A percentile compares a stretch with the other conserved stretches of the same genome.
Evolutionary conservation across 208 protist genomes (phyloP).

Genomic region (Leishmania guyanensis): DNA sequence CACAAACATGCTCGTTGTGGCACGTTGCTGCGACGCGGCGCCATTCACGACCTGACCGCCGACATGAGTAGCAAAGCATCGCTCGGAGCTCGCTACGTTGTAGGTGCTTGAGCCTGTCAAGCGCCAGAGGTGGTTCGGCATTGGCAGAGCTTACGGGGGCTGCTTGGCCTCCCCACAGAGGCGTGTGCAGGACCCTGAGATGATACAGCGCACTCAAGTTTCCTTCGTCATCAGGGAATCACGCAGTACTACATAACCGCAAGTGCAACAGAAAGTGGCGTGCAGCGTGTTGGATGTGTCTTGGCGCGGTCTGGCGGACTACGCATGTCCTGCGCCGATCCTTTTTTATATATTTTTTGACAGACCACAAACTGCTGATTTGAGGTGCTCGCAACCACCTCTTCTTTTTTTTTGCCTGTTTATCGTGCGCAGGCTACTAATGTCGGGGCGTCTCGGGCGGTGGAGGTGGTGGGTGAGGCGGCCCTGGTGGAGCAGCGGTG

Average conservation of each 20-base stretch:
- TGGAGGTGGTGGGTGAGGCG: background rate
- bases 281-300: background rate
- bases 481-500: background rate
- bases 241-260: background rate
- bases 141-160: background rate
- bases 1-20: background rate
- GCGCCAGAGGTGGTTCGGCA: background rate
- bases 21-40: background rate
- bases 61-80: background rate
- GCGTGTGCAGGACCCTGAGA: background rate
- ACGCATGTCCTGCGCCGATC: background rate
- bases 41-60: background rate
- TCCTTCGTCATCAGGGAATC: background rate
- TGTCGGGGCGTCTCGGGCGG: too few species aligned
- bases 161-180: background rate
- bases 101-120: background rate
- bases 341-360: background rate
- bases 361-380: background rate
- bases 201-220: background rate
- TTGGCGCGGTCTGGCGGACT: background rate
- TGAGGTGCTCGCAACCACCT: background rate
- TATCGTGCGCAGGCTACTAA: background rate
- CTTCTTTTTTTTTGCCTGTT: too few species aligned
- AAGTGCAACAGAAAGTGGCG: background rate
- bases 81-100: background rate